Conservation (phyloP, 202 grass and related monocot species). For the Digitaria exilis region DNA sequence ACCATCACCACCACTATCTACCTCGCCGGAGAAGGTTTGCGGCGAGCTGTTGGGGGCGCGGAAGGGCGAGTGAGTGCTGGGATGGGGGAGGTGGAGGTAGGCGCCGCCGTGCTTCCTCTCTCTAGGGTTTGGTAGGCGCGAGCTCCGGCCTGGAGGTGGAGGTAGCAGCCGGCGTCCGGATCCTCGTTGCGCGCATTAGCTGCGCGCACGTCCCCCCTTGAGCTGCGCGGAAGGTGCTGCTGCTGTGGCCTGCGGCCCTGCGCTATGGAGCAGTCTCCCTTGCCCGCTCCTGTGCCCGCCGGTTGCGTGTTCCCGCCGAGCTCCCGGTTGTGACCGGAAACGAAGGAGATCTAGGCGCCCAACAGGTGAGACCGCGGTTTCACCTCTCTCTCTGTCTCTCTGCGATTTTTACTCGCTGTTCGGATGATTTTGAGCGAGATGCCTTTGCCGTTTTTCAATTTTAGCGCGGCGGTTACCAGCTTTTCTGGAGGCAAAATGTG, state of each 20-base stretch:
- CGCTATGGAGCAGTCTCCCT: constrained; percentile 11
- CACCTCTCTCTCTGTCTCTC: neutral
- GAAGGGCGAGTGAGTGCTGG: neutral
- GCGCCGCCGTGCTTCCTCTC: neutral
- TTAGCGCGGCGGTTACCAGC: neutral
- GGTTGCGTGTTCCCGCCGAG: constrained; percentile 8
- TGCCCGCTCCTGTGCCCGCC: neutral
- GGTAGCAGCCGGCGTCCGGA: neutral
- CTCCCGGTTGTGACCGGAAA: constrained; percentile 9
- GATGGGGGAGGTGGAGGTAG: constrained; percentile 19
- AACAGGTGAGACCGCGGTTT: constrained; percentile 34
- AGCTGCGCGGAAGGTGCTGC: neutral
- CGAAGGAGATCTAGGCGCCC: constrained; percentile 27
- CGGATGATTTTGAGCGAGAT: neutral
- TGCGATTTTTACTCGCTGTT: neutral
- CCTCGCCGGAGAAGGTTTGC: constrained; percentile 25
- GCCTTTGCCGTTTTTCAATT: neutral
- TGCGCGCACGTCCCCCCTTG: neutral
- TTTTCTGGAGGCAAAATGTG: neutral
- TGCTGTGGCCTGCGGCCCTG: neutral
- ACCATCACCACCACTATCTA: neutral
- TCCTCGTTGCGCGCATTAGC: constrained; percentile 8
- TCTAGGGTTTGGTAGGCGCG: constrained; percentile 43
- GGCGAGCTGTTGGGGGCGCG: neutral
- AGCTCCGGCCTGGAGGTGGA: neutral